phyloP scores from a whole-genome alignment of 768 basidiomycete genomes.

The Mrakia hoshinonis region DNA sequence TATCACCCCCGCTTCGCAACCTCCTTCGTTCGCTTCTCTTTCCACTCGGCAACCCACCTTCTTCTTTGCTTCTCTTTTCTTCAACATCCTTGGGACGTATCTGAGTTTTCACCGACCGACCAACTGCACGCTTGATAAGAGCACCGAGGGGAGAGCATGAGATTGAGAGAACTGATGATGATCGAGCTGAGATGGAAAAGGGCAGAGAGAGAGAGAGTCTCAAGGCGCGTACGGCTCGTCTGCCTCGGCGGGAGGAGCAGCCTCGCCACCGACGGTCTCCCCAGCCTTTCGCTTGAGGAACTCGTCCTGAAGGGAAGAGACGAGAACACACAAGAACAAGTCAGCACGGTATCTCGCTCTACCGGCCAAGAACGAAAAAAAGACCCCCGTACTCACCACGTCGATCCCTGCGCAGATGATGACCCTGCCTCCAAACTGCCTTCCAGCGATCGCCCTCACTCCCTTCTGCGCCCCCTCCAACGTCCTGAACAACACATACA shows the following conservation, averaged over 20 bases:
- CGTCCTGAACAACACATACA: constrained; percentile 79
- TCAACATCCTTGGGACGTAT: constrained; percentile 31
- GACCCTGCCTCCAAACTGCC: constrained; percentile 40
- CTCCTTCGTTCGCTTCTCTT: background rate
- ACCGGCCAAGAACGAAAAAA: background rate
- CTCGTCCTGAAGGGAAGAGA: background rate
- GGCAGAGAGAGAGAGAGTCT: background rate
- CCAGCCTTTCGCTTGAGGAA: constrained; percentile 3
- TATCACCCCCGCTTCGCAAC: no score
- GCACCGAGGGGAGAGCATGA: no score
- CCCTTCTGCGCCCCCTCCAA: constrained; percentile 58
- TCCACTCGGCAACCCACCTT: background rate
- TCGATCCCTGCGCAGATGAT: constrained; percentile 26
- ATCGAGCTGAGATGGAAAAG: background rate
- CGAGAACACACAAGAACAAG: background rate
- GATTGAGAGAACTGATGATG: background rate
- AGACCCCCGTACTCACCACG: constrained; percentile 9
- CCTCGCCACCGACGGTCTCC: constrained; percentile 5
- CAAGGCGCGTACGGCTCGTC: background rate
- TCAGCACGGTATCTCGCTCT: background rate
- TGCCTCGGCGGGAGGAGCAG: background rate
- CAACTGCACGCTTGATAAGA: no score
- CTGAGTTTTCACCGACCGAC: no score
- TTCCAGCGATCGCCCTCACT: constrained; percentile 78
- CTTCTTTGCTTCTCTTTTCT: background rate